These are phyloP conservation scores for Lineolata rhizophorae DNA, from an alignment of 495 filamentous ascomycete genomes.

Conservation along the genomic window DNA sequence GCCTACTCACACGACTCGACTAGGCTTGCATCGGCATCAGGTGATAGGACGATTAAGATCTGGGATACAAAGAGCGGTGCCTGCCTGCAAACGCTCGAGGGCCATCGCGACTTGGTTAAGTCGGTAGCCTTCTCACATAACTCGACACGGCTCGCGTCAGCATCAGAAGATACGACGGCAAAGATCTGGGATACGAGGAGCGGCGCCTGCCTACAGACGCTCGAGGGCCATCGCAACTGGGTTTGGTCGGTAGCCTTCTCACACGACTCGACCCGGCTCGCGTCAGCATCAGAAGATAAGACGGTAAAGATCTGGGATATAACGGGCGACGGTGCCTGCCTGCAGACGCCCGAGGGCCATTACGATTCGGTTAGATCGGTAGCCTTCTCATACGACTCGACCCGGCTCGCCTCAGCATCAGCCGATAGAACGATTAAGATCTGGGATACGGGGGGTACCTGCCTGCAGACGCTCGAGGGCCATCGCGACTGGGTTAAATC, in stretches of 20 bases:
- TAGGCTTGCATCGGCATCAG: constrained; percentile 56
- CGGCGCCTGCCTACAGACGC: constrained; percentile 1
- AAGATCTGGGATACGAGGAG: constrained; percentile 1
- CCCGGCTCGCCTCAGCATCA: constrained; percentile 11
- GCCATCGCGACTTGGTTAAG: constrained; percentile 7
- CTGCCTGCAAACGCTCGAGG: no score
- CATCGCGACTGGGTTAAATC: background rate
- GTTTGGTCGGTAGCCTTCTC: constrained; percentile 64
- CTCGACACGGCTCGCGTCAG: background rate
- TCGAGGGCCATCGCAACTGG: constrained; percentile 86
- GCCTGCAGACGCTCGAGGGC: background rate
- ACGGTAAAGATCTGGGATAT: constrained; percentile 85
- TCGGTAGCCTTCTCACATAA: constrained; percentile 5
- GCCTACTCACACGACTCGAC: constrained; percentile 3
- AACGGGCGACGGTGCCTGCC: constrained; percentile 42
- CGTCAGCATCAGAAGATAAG: constrained; percentile 85
- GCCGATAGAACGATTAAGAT: constrained; percentile 12
- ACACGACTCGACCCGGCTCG: constrained; percentile 23
- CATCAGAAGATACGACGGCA: constrained; percentile 2
- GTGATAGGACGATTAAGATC: constrained; percentile 80
- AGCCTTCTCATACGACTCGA: constrained; percentile 10
- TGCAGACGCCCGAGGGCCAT: constrained; percentile 25
- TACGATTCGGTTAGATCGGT: constrained; percentile 4
- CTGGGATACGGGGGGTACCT: constrained; percentile 10
- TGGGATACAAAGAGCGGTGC: no score